phyloP scores from a whole-genome alignment of 208 protist genomes.

The Wallacemonas sp. region DNA sequence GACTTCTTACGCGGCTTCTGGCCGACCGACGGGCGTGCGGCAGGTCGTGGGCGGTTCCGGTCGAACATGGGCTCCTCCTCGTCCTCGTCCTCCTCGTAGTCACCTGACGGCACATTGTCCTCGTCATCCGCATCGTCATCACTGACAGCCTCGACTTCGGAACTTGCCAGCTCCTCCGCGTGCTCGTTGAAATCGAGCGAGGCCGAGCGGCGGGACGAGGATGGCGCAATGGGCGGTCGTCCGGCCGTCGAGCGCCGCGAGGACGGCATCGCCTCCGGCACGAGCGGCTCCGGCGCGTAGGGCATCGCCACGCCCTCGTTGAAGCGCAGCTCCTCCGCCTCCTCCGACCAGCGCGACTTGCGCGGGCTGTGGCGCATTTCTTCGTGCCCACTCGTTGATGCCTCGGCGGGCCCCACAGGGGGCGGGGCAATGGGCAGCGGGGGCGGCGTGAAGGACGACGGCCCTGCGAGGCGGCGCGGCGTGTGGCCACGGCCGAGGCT shows the following conservation, averaged over 20 bases:
- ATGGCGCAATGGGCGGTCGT: neutral
- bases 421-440: slow-evolving; percentile 11
- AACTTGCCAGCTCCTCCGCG: neutral
- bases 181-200: neutral
- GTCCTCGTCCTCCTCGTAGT: neutral
- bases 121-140: slow-evolving; percentile 8
- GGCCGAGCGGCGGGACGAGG: neutral
- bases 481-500: slow-evolving; percentile 3
- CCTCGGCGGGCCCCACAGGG: too few species aligned
- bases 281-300: neutral
- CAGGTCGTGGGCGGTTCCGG: neutral
- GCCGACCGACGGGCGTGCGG: neutral
- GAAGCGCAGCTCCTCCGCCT: slow-evolving; percentile 15
- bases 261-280: neutral
- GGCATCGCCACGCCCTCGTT: slow-evolving; percentile 7
- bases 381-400: neutral
- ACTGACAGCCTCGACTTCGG: neutral
- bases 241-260: neutral
- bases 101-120: neutral
- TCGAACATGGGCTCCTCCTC: slow-evolving; percentile 1
- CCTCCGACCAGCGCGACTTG: slow-evolving; percentile 13
- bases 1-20: slow-evolving; percentile 6
- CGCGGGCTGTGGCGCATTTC: slow-evolving; percentile 11
- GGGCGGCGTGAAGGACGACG: neutral
- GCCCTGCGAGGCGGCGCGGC: neutral